Base-by-base conservation (phyloP, 164 flowering plant species). In the Aristolochia contorta region DNA sequence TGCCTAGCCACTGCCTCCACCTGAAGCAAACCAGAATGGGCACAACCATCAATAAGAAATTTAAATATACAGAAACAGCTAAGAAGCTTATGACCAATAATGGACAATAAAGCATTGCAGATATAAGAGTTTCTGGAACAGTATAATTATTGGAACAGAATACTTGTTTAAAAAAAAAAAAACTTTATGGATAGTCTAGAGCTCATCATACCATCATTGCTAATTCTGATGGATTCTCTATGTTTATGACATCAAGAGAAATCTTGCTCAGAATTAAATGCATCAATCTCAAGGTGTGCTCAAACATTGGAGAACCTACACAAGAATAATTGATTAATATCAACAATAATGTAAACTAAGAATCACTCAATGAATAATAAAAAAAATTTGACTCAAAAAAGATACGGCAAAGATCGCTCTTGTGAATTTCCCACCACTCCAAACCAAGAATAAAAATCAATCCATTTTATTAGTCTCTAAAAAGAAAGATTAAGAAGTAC, bases 261-360 rank as follows among this genome's bases (percentile, higher is more conserved):
- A 79, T 58, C 65, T 82, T 80, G 65, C 74, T 77, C 18, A 82
- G 70, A 60, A 85, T 65, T 64, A 81, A 71, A 65, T 80, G 83
- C 64, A 83, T 62, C 65, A 93, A 76, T 69, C 72, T 80, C 63
- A 85, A 66, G 51, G 85, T 72, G 57, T 81, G 75, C 76, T 85
- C 90, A 72, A 86, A 62, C 1, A 67, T 58, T 45, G 74, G 85
- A 58, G 95, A 84, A 74, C 89, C 98, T 89, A 70, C 70, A 77
- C 30, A 47, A 61, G 27, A 55, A 55, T 15, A 9, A 15, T n/a
- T 30, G 23, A 27, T 15, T 25, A 55, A 25, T 15, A 55, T 27
- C 5, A 21, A 15, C 58, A 25, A 21, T 2, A 55, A 25, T 14
- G 23, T 12, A 23, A 25, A 55, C 10, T 15, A 4, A 3, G 18